Conservation (phyloP, 148 eudicot species). For the Spergularia marina region DNA sequence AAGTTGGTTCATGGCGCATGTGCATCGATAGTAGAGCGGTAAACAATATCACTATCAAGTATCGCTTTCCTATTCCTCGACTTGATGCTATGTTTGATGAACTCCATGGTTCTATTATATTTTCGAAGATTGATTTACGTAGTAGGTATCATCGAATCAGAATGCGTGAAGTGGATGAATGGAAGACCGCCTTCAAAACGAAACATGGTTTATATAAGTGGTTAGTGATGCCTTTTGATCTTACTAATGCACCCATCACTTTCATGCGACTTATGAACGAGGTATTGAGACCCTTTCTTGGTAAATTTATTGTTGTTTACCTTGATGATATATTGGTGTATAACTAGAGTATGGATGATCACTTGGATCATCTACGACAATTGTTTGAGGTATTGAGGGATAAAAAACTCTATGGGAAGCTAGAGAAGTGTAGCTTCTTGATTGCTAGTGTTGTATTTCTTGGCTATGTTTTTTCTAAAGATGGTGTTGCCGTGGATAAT, state of each 20-base stretch:
- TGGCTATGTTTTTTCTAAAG: neutral
- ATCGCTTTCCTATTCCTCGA: neutral
- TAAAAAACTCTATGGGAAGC: neutral
- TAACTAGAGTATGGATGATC: too few species aligned
- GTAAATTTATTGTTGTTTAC: too few species aligned
- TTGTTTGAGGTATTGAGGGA: neutral
- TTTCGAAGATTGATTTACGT: neutral
- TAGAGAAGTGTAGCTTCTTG: neutral
- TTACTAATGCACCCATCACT: too few species aligned
- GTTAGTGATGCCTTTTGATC: too few species aligned
- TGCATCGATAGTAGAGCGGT: neutral
- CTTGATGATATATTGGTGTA: too few species aligned
- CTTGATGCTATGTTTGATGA: neutral
- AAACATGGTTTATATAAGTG: too few species aligned
- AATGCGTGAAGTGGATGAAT: neutral
- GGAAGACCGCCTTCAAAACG: neutral
- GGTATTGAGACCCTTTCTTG: too few species aligned
- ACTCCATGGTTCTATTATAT: neutral
- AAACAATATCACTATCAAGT: neutral
- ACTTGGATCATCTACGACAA: neutral
- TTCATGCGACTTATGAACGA: too few species aligned
- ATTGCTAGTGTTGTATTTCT: neutral
- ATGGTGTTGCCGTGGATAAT: neutral
- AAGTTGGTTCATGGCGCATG: too few species aligned
- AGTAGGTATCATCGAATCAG: constrained; percentile 2